These are phyloP conservation scores for Monosporozyma solicola DNA, from an alignment of 805 yeast species.

Conservation along the genomic window DNA sequence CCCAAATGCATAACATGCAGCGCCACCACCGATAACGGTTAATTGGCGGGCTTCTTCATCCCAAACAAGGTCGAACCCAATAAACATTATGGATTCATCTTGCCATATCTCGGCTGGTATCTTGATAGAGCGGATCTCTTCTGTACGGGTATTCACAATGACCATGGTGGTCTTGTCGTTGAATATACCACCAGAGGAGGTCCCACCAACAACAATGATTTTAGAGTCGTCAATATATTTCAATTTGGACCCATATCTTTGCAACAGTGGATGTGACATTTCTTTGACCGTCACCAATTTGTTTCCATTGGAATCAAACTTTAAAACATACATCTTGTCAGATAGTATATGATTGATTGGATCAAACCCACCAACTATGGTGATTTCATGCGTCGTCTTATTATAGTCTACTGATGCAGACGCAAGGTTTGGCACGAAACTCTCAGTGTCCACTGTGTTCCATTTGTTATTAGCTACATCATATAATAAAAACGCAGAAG, in stretches of 20 bases:
- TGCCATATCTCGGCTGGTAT: constrained; percentile 34
- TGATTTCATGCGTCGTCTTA: constrained; percentile 8
- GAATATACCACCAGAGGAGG: constrained; percentile 32
- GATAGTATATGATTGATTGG: constrained; percentile 23
- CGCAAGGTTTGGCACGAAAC: background rate
- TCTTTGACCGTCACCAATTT: constrained; percentile 15
- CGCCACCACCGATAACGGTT: constrained; percentile 55
- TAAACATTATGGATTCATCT: constrained; percentile 31
- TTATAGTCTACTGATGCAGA: constrained; percentile 18
- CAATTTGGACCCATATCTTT: constrained; percentile 43
- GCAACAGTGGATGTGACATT: constrained; percentile 27
- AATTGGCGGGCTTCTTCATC: constrained; percentile 14
- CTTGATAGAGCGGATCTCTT: constrained; percentile 16
- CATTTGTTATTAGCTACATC: constrained; percentile 7
- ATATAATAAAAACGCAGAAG: constrained; percentile 13
- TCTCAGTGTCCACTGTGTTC: constrained; percentile 9
- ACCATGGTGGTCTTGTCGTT: constrained; percentile 33
- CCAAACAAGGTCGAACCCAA: constrained; percentile 42
- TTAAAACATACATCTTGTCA: constrained; percentile 27
- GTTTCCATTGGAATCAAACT: constrained; percentile 4
- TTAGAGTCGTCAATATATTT: constrained; percentile 25
- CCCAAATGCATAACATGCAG: constrained; percentile 77
- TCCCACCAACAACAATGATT: constrained; percentile 50
- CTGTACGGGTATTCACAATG: constrained; percentile 21
- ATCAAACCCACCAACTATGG: constrained; percentile 18